phyloP scores from a whole-genome alignment of 2,329 filamentous ascomycete genomes.

The Aspergillus udagawae region DNA sequence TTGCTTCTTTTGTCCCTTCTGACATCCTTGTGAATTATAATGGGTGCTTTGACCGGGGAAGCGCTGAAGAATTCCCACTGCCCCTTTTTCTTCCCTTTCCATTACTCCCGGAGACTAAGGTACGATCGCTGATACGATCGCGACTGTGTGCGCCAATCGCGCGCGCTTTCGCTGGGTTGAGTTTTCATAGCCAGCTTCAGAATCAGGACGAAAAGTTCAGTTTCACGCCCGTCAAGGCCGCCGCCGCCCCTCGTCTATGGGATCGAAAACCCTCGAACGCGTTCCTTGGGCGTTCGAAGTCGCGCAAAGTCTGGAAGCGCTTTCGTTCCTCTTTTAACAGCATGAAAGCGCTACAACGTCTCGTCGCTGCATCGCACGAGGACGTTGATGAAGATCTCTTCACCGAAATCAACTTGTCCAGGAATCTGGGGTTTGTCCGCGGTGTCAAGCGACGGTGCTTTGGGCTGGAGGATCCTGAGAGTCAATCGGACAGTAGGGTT shows the following conservation, averaged over 20 bases:
- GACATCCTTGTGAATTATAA: not conserved
- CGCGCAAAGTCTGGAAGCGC: constrained; percentile 46
- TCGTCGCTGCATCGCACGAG: constrained; percentile 15
- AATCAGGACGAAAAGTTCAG: constrained; percentile 27
- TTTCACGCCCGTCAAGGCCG: constrained; percentile 40
- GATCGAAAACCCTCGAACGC: constrained; percentile 44
- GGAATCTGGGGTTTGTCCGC: constrained; percentile 24
- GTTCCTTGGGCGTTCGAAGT: constrained; percentile 35
- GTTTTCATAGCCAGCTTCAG: not conserved
- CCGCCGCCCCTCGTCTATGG: constrained; percentile 39
- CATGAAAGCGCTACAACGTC: constrained; percentile 28
- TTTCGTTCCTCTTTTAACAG: constrained; percentile 34
- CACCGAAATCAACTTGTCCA: constrained; percentile 32
- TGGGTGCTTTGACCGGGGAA: not conserved
- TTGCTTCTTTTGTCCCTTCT: not conserved
- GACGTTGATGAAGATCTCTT: constrained; percentile 20
- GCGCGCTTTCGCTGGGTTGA: not conserved
- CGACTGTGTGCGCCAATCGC: not conserved
- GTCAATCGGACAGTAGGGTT: constrained; percentile 2
- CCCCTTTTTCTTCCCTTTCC: not conserved
- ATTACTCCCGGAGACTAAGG: not conserved
- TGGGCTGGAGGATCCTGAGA: constrained; percentile 3
- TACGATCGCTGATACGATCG: not conserved
- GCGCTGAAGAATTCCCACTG: not conserved
- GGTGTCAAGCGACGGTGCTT: constrained; percentile 36